Conservation (phyloP, 306 rosid genomes). For the Lotus japonicus region DNA sequence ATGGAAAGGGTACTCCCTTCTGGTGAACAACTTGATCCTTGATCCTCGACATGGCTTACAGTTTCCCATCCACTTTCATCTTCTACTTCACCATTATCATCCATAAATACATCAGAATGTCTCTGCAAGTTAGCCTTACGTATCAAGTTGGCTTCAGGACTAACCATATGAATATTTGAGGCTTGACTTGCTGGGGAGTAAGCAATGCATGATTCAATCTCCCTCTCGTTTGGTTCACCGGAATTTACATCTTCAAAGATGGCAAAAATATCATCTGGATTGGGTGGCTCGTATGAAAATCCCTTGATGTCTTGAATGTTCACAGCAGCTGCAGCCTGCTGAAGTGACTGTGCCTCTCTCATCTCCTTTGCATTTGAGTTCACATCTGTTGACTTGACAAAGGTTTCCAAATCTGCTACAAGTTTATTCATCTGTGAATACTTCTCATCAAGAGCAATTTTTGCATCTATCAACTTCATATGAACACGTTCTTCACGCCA, state of each 20-base stretch:
- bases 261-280: slow-evolving; percentile 70
- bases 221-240: slow-evolving; percentile 62
- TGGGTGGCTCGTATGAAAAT: slow-evolving; percentile 63
- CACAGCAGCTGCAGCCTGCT: slow-evolving; percentile 53
- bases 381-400: slow-evolving; percentile 38
- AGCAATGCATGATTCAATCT: slow-evolving; percentile 56
- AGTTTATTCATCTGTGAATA: slow-evolving; percentile 83
- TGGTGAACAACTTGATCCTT: slow-evolving; percentile 75
- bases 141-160: slow-evolving; percentile 51
- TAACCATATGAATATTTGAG: slow-evolving; percentile 61
- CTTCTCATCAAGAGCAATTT: slow-evolving; percentile 82
- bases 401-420: slow-evolving; percentile 57
- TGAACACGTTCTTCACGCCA: slow-evolving; percentile 99
- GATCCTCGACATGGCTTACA: slow-evolving; percentile 82
- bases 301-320: slow-evolving; percentile 63
- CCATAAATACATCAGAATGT: slow-evolving; percentile 33
- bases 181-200: slow-evolving; percentile 61
- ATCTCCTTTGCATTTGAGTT: slow-evolving; percentile 55
- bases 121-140: slow-evolving; percentile 43
- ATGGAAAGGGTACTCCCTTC: slow-evolving; percentile 65
- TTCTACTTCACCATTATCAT: slow-evolving; percentile 56
- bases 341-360: slow-evolving; percentile 54
- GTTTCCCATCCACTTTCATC: slow-evolving; percentile 99
- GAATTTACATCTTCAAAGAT: slow-evolving; percentile 61
- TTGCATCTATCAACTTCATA: slow-evolving; percentile 91